Base-by-base conservation (phyloP, 176 grass and related monocot species). In the Saccharum officinarum region DNA sequence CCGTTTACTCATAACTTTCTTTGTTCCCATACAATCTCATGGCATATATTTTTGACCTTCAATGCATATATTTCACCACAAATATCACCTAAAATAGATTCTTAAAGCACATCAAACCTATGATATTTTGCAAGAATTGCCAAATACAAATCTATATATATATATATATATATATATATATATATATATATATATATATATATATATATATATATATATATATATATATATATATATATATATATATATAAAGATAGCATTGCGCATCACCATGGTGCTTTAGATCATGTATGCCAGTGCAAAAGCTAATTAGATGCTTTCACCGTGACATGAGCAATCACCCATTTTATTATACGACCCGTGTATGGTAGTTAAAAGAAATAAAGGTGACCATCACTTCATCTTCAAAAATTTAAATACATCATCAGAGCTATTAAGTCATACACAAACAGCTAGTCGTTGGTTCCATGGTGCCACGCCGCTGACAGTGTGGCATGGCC, bases 401-500 rank as follows among this genome's bases (percentile, higher is more conserved):
- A 57, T 57, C 18, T 57, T 57, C 49, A 52, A 39, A 39, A 39
- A 34, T 34, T 4, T 36, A 36, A 4, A 36, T 4, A 36, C 34
- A 36, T 52, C 49, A 52, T 52, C 1, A 18, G 1, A 52, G 38
- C 69, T 71, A 71, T 12, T 2, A 69, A 71, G 20, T 42, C 42
- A 72, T 45, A 72, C n/a, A 72, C 69, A 72, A 46, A 73, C n/a
- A 28, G 23, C n/a, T 14, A 44, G 4, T 11, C 4, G 39, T 2
- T 44, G 38, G 22, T 71, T 44, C 2, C 68, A 71, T 13, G 68
- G 10, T 25, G 41, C 70, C 41, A 46, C 1, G 23, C 6, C 6
- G 23, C 41, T 28, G n/a, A 46, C 6, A n/a, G 12, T 28, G 47
- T 78, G 38, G 36, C 82, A 84, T 54, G 84, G 38, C 63, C 62